Evolutionary conservation across 2,329 filamentous ascomycete genomes (phyloP).

Genomic region (Fusarium longipes): DNA sequence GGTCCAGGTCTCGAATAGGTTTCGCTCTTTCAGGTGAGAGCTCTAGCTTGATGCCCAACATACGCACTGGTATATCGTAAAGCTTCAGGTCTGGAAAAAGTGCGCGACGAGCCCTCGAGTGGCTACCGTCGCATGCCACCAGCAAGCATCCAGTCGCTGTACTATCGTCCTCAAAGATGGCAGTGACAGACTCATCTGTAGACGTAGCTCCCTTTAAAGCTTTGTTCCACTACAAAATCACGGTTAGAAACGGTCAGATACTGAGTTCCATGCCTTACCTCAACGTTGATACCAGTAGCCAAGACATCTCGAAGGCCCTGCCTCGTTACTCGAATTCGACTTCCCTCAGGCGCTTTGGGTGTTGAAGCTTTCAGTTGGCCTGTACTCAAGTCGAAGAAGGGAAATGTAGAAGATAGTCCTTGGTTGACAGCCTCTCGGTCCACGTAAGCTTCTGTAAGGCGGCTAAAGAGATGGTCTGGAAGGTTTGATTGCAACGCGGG

Average conservation of each 20-base stretch:
- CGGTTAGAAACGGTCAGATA: rapidly evolving
- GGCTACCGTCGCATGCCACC: slow-evolving; percentile 63
- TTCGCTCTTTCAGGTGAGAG: slow-evolving; percentile 56
- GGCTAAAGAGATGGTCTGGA: slow-evolving; percentile 57
- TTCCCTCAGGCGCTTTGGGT: slow-evolving; percentile 57
- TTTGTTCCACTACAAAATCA: slow-evolving; percentile 54
- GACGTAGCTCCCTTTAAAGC: slow-evolving; percentile 48
- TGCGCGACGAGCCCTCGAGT: slow-evolving; percentile 55
- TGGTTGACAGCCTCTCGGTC: slow-evolving; percentile 61
- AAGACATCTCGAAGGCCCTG: slow-evolving; percentile 60
- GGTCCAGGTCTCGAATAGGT: slow-evolving; percentile 60
- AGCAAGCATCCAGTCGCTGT: slow-evolving; percentile 56
- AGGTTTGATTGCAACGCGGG: slow-evolving; percentile 63
- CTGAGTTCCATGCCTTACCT: slow-evolving; percentile 48
- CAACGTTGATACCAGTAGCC: slow-evolving; percentile 58
- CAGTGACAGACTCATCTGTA: slow-evolving; percentile 52
- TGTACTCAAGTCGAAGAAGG: slow-evolving; percentile 66
- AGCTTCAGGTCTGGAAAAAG: slow-evolving; percentile 53
- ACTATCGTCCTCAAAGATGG: slow-evolving; percentile 60
- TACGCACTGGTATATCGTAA: slow-evolving; percentile 58
- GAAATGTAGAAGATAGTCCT: slow-evolving; percentile 61
- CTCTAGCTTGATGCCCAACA: slow-evolving; percentile 59
- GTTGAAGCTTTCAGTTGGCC: slow-evolving; percentile 56
- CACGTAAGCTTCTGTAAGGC: slow-evolving; percentile 64
- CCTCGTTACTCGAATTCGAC: slow-evolving; percentile 61